phyloP scores from a whole-genome alignment of 2,329 filamentous ascomycete genomes.

The Xylariaceae sp. region DNA sequence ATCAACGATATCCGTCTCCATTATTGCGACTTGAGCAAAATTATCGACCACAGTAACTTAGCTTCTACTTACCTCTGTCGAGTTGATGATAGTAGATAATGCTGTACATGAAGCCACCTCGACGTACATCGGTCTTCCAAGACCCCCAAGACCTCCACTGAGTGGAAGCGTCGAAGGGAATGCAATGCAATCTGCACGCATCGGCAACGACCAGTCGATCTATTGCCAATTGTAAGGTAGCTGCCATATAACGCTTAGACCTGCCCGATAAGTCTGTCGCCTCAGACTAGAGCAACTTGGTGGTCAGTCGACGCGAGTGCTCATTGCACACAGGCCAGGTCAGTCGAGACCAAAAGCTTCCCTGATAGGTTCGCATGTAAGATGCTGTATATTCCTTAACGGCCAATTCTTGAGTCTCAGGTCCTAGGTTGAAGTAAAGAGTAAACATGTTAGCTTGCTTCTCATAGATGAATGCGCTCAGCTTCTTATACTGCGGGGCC shows the following conservation, averaged over 20 bases:
- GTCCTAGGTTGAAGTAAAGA: slow-evolving; percentile 23
- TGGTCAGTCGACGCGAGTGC: slow-evolving; percentile 1
- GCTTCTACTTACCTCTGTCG: slow-evolving; percentile 11
- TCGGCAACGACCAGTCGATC: not conserved
- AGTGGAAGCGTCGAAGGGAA: slow-evolving; percentile 5
- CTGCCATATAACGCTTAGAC: slow-evolving; percentile 9
- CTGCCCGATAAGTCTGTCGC: not conserved
- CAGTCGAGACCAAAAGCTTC: not conserved
- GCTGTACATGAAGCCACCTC: not conserved
- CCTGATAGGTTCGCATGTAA: slow-evolving; percentile 8
- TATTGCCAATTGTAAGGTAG: slow-evolving; percentile 5
- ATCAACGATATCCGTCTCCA: not conserved
- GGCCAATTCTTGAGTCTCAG: slow-evolving; percentile 18
- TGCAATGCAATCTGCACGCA: slow-evolving; percentile 4
- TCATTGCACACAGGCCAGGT: slow-evolving; percentile 1
- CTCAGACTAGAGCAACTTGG: not conserved
- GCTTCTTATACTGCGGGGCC: slow-evolving; percentile 3
- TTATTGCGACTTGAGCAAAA: slow-evolving; percentile 5
- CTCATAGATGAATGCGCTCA: not conserved
- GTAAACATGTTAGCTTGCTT: slow-evolving; percentile 23
- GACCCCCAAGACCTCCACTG: not conserved
- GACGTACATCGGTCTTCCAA: not conserved
- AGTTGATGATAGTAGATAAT: not conserved
- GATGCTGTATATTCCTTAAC: slow-evolving; percentile 16
- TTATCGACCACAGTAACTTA: slow-evolving; percentile 4